A percentile compares a stretch with the other conserved stretches of the same genome.
Conservation (phyloP, 179 eudicot species). For the Gypsophila paniculata region DNA sequence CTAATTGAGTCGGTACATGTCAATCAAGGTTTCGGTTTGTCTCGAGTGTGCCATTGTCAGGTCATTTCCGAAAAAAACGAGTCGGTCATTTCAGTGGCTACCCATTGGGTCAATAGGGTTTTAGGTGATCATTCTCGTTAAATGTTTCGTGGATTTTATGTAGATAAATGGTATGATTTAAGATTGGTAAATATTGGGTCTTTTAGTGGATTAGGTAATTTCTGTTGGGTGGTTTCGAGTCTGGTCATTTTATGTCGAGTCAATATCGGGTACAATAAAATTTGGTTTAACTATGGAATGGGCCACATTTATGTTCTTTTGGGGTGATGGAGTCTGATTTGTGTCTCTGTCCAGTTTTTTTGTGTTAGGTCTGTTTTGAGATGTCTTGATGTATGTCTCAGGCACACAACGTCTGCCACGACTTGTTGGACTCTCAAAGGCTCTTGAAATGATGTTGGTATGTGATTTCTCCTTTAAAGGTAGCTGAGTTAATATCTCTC, state of each 20-base stretch:
- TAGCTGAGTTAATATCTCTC: not conserved
- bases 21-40: too few species aligned
- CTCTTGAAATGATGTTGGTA: constrained; percentile 97
- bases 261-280: too few species aligned
- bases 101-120: not conserved
- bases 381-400: constrained; percentile 26
- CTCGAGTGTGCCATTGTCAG: too few species aligned
- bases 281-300: not conserved
- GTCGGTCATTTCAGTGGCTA: not conserved
- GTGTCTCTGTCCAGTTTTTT: not conserved
- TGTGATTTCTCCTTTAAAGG: constrained; percentile 21
- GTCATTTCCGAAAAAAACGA: not conserved
- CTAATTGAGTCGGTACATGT: not conserved
- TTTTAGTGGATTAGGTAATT: not conserved
- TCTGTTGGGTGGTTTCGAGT: not conserved
- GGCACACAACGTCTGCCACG: constrained; percentile 96
- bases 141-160: too few species aligned
- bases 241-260: not conserved
- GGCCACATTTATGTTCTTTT: not conserved
- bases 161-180: not conserved
- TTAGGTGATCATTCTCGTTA: too few species aligned
- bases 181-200: not conserved
- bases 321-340: not conserved
- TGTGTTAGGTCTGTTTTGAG: not conserved
- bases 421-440: constrained; percentile 79